Evolutionary conservation across 2,329 filamentous ascomycete species (phyloP), one percentile per base, ranked within the genome.

Genomic region (Penicillium nordicum): DNA sequence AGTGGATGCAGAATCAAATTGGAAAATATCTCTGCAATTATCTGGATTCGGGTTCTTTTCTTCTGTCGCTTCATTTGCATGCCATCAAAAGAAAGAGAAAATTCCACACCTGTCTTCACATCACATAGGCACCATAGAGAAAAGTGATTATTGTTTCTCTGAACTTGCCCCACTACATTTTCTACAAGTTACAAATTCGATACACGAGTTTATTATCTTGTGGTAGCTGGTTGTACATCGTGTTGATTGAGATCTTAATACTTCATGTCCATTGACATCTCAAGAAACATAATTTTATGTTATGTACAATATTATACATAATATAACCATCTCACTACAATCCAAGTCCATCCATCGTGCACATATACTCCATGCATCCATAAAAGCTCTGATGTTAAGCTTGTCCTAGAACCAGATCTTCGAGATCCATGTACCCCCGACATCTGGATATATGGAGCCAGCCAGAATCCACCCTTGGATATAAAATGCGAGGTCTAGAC

Each of bases 141-240:
- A 55, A 55, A 52, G 32, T 45, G n/a, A 58, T 56, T 43, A 25
- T 45, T 53, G 32, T 46, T 55, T 50, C 27, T 58, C 51, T 34
- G 6, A 25, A 46, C 6, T 27, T 41, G 21, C 16, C 23, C 6
- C 25, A 29, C 14, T 23, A 7, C 41, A 14, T 12, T 5, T 23
- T 16, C 9, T 37, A 55, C 18, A 34, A 25, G 23, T 41, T n/a
- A 9, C 29, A 27, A 27, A 18, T 14, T 18, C 8, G 18, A 34
- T 34, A 18, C 21, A 14, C 3, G 32, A 9, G 23, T 29, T 5
- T 10, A 10, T n/a, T 21, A 1, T 23, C 8, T 18, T 37, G 6
- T 40, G 23, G 16, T 18, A 40, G 23, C 11, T 37, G 6, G 12
- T 14, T 41, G 30, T 41, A 14, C 3, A 40, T 23, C 8, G 5